A percentile compares a stretch with the other conserved stretches of the same genome.
These are phyloP conservation scores for Populus alba DNA, from an alignment of 345 rosid species.

Conservation along the genomic window DNA sequence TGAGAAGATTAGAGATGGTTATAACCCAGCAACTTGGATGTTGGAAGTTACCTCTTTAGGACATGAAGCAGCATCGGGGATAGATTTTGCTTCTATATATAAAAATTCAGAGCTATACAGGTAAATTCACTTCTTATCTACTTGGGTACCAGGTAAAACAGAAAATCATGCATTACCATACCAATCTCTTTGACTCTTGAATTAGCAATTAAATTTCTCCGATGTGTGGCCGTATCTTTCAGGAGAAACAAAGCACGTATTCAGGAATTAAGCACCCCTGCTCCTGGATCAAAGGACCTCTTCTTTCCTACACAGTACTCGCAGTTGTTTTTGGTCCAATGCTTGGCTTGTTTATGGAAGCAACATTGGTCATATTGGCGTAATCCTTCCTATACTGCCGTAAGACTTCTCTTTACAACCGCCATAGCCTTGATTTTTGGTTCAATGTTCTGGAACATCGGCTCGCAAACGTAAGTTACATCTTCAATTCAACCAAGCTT, in stretches of 20 bases:
- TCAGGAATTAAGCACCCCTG: constrained; percentile 49
- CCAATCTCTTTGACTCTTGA: neutral
- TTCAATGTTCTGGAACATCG: constrained; percentile 70
- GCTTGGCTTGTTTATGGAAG: constrained; percentile 71
- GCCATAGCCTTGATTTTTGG: constrained; percentile 60
- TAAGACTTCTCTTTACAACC: constrained; percentile 57
- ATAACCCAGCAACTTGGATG: constrained; percentile 67
- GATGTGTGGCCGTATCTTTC: neutral
- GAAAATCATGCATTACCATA: neutral
- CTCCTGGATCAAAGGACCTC: constrained; percentile 59
- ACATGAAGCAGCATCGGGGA: constrained; percentile 35
- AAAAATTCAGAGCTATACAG: constrained; percentile 41
- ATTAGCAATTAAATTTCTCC: too few species aligned
- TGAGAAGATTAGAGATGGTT: constrained; percentile 40
- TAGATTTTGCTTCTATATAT: constrained; percentile 44
- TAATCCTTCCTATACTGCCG: constrained; percentile 65
- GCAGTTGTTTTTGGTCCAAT: constrained; percentile 51
- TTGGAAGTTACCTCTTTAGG: constrained; percentile 47
- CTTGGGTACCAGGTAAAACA: neutral
- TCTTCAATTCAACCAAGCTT: neutral
- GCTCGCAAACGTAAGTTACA: constrained; percentile 51
- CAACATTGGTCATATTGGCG: constrained; percentile 76
- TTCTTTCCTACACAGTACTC: constrained; percentile 55
- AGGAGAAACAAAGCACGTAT: constrained; percentile 56
- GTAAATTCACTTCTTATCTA: constrained; percentile 12